Percentiles rank a stretch among this genome's conserved stretches.
phyloP scores from a whole-genome alignment of 78 protist genomes.

The Speleostelium caveatum region DNA sequence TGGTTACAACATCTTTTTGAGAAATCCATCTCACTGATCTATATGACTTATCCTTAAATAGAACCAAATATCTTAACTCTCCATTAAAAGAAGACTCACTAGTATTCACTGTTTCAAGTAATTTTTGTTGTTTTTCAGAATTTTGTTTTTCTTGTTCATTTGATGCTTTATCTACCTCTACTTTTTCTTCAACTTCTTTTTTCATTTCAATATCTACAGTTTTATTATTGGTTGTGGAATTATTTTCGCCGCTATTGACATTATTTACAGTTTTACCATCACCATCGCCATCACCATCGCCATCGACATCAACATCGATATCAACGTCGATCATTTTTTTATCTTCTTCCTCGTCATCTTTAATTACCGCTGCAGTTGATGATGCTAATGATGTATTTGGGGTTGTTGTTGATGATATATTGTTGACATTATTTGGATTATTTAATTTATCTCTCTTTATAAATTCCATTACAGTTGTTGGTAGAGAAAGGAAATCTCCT shows the following conservation, averaged over 20 bases:
- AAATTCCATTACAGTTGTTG: constrained; percentile 1
- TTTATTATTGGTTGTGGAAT: not conserved
- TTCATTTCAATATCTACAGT: not conserved
- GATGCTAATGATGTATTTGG: too few species aligned
- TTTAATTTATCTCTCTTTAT: not conserved
- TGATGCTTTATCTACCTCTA: not conserved
- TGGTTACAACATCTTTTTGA: constrained; percentile 14
- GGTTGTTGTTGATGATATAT: too few species aligned
- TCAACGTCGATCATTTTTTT: not conserved
- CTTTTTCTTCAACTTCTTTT: not conserved
- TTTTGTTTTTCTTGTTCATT: not conserved
- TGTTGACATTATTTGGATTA: too few species aligned
- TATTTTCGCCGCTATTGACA: not conserved
- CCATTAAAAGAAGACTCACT: not conserved
- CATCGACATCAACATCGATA: not conserved
- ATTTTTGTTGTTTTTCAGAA: not conserved
- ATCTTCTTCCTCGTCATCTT: not conserved
- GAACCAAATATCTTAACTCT: constrained; percentile 50
- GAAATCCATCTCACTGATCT: constrained; percentile 71
- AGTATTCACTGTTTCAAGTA: not conserved
- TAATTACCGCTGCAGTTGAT: not conserved
- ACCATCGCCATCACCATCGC: constrained; percentile 10
- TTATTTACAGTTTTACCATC: not conserved
- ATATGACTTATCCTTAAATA: constrained; percentile 36
- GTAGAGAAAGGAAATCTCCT: constrained; percentile 30